Conservation (phyloP, 345 rosid genomes). For the Salix udensis region DNA sequence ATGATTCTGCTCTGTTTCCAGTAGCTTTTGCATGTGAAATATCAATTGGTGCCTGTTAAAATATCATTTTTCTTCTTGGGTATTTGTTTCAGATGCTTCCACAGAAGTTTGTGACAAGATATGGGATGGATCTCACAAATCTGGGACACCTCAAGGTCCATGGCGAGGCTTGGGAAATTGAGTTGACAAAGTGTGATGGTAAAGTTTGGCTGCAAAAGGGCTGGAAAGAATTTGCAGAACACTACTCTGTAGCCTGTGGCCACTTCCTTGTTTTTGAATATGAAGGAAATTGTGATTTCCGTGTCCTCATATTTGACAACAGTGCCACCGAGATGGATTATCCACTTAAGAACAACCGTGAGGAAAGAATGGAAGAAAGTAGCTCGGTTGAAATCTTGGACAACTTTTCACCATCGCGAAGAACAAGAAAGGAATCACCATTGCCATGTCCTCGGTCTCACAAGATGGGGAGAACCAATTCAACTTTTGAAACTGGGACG, state of each 20-base stretch:
- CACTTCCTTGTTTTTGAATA: conserved; percentile 21
- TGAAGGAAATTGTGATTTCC: conserved; percentile 17
- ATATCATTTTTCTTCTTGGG: neutral
- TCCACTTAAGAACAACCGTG: neutral
- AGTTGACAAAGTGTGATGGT: conserved; percentile 2
- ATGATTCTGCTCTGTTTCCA: no score
- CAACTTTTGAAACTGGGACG: neutral
- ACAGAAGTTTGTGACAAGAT: conserved; percentile 16
- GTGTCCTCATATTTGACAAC: conserved; percentile 18
- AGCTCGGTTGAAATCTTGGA: neutral
- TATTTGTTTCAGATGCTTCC: conserved; percentile 20
- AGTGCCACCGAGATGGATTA: conserved; percentile 24
- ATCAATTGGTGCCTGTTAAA: no score
- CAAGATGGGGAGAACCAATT: neutral
- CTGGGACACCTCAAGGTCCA: conserved; percentile 5
- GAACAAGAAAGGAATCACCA: neutral
- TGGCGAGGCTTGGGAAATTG: conserved; percentile 21
- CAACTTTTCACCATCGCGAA: neutral
- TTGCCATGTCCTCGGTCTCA: neutral
- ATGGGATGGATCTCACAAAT: conserved; percentile 8
- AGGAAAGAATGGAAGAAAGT: neutral
- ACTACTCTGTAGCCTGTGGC: conserved; percentile 9
- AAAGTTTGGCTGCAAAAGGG: conserved; percentile 17
- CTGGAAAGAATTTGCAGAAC: conserved; percentile 20
- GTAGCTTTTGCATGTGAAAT: no score